Evolutionary conservation across 345 rosid genomes (phyloP).

Genomic region (Sapria himalayana): DNA sequence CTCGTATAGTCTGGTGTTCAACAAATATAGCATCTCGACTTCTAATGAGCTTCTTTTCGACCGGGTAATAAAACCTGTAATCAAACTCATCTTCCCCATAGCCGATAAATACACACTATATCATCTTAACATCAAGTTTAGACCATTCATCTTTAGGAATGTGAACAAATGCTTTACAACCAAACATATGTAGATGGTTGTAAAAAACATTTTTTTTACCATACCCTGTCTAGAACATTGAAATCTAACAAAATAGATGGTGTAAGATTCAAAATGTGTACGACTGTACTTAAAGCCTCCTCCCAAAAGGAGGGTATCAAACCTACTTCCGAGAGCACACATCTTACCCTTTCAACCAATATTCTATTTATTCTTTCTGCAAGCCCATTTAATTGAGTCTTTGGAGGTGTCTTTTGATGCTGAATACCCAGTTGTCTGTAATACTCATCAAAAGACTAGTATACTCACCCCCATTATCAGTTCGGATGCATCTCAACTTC

Average conservation of each 20-base stretch:
- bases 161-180: too few relatives aligned
- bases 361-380: background rate
- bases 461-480: background rate
- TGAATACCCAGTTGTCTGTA: background rate
- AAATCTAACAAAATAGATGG: background rate
- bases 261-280: background rate
- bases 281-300: background rate
- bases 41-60: too few relatives aligned
- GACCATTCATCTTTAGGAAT: too few relatives aligned
- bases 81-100: too few relatives aligned
- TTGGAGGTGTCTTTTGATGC: background rate
- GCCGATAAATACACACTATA: background rate
- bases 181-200: background rate
- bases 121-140: too few relatives aligned
- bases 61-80: too few relatives aligned
- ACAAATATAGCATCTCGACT: background rate
- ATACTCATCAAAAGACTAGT: background rate
- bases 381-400: background rate
- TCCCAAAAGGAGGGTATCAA: background rate
- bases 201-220: background rate
- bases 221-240: background rate
- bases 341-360: background rate
- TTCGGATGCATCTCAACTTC: background rate
- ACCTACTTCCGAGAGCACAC: background rate
- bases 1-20: background rate